Percentiles rank a stretch among this genome's conserved stretches.
Evolutionary conservation across 2,329 filamentous ascomycete species (phyloP).

Genomic region (Mycocentrospora acerina): DNA sequence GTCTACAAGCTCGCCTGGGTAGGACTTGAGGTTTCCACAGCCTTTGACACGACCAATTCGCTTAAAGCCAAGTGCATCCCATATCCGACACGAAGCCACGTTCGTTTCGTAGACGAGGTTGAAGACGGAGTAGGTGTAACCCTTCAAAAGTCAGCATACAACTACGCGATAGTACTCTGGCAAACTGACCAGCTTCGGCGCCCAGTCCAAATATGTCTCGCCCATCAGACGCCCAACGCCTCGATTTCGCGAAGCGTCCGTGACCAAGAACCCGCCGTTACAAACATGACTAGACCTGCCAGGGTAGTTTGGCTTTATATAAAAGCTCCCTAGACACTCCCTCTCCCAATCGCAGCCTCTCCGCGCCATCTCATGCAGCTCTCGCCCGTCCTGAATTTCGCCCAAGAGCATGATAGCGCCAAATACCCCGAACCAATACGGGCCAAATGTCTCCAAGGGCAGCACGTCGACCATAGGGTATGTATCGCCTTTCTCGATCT

Average conservation of each 20-base stretch:
- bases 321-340: constrained; percentile 85
- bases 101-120: constrained; percentile 95
- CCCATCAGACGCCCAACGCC: constrained; percentile 56
- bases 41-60: constrained; percentile 76
- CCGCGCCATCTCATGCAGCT: constrained; percentile 48
- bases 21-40: constrained; percentile 52
- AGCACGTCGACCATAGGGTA: constrained; percentile 84
- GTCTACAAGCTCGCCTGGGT: constrained; percentile 49
- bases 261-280: constrained; percentile 59
- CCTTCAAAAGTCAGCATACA: constrained; percentile 46
- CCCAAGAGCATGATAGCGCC: constrained; percentile 85
- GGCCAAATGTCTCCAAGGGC: constrained; percentile 70
- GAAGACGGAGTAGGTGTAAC: constrained; percentile 91
- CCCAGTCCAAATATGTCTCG: constrained; percentile 55
- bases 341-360: constrained; percentile 69
- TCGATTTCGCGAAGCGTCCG: constrained; percentile 49
- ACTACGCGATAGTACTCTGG: neutral
- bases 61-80: constrained; percentile 91
- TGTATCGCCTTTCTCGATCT: constrained; percentile 89
- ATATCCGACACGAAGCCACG: constrained; percentile 84
- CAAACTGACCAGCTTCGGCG: constrained; percentile 49
- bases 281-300: constrained; percentile 88
- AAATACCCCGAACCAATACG: constrained; percentile 91
- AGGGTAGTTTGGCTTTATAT: constrained; percentile 92
- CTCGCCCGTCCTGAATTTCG: constrained; percentile 60